Percentiles rank a stretch among this genome's conserved stretches.
phyloP scores from a whole-genome alignment of 2,329 filamentous ascomycete genomes.

The Corynespora cassiicola region DNA sequence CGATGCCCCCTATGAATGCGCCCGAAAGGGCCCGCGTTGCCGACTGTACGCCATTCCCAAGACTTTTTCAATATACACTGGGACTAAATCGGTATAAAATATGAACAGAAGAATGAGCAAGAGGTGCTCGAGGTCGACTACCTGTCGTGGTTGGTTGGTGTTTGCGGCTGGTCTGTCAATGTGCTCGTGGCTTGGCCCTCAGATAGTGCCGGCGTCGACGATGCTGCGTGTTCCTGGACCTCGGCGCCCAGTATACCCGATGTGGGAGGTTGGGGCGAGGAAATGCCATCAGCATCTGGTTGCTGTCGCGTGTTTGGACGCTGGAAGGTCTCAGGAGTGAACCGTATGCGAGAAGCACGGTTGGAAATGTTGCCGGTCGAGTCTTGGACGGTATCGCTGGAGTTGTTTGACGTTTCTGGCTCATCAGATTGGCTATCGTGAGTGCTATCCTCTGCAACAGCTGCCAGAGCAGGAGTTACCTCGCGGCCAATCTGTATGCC shows the following conservation, averaged over 20 bases:
- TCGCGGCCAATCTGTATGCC: constrained; percentile 23
- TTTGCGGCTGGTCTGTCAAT: constrained; percentile 16
- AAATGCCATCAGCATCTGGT: background rate
- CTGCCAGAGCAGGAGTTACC: background rate
- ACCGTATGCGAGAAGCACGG: constrained; percentile 29
- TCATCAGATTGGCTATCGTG: background rate
- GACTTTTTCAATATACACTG: no score
- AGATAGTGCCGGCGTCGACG: constrained; percentile 3
- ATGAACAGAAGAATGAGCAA: constrained; percentile 25
- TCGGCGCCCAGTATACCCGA: constrained; percentile 22
- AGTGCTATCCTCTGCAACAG: background rate
- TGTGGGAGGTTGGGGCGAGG: constrained; percentile 1
- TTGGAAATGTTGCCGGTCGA: constrained; percentile 9
- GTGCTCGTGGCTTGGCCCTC: constrained; percentile 1
- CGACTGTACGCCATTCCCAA: no score
- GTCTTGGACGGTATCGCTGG: constrained; percentile 4
- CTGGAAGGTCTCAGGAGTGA: constrained; percentile 28
- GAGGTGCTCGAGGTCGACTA: constrained; percentile 22
- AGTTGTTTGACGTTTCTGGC: background rate
- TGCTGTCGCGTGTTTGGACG: constrained; percentile 15
- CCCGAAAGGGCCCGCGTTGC: no score
- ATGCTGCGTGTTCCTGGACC: constrained; percentile 7
- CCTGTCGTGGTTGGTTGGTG: constrained; percentile 37
- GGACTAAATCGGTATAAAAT: no score
- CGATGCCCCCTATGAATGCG: no score